Conservation (phyloP, 192 early-diverging fungal species). For the Umbelopsis sp. region DNA sequence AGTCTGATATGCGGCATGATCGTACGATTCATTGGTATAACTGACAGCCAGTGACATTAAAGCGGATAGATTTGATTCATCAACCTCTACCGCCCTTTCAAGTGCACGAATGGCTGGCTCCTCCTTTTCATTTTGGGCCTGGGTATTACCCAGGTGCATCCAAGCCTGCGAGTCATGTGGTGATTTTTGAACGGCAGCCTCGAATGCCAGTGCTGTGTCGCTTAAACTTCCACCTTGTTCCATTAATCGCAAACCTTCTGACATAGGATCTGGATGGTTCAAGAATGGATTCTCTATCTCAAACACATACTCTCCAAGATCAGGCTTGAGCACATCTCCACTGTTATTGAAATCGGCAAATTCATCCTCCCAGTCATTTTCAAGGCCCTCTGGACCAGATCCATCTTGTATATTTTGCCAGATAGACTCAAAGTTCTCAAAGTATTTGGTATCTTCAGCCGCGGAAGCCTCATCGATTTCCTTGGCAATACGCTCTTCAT, state of each 20-base stretch:
- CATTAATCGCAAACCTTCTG: constrained; percentile 57
- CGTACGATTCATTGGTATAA: constrained; percentile 95
- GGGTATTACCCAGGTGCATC: constrained; percentile 88
- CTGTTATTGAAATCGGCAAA: constrained; percentile 51
- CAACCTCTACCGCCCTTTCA: constrained; percentile 77
- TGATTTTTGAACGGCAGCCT: constrained; percentile 84
- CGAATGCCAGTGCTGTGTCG: constrained; percentile 90
- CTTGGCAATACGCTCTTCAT: constrained; percentile 41
- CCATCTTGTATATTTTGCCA: constrained; percentile 55
- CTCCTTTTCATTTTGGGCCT: constrained; percentile 99
- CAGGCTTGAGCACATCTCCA: constrained; percentile 59
- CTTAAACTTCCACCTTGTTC: constrained; percentile 67
- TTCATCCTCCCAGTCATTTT: constrained; percentile 51
- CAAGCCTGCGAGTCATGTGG: constrained; percentile 81
- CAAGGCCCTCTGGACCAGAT: constrained; percentile 25
- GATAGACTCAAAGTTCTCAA: constrained; percentile 53
- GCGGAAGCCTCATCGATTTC: constrained; percentile 43
- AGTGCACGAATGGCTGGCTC: constrained; percentile 91
- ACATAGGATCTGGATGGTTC: constrained; percentile 57
- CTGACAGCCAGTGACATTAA: constrained; percentile 86
- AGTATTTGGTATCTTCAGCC: constrained; percentile 36
- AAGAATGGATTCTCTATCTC: constrained; percentile 78
- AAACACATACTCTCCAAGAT: constrained; percentile 83
- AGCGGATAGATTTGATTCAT: constrained; percentile 68
- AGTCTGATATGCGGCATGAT: constrained; percentile 87